phyloP scores from a whole-genome alignment of 2,329 filamentous ascomycete species.

The Colletotrichum kahawae region DNA sequence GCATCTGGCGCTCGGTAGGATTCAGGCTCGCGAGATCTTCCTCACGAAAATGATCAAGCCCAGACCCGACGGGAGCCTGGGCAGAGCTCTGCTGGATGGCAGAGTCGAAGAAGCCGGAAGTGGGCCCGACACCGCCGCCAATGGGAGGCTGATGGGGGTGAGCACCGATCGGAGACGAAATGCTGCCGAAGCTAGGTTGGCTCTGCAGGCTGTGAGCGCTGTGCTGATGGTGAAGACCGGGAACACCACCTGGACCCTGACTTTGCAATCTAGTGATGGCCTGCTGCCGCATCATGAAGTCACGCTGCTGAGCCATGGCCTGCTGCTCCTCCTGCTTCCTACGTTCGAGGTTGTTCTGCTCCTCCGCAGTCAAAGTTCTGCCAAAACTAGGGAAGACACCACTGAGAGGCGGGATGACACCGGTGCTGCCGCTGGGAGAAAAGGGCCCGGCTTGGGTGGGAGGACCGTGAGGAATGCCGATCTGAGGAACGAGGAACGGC shows the following conservation, averaged over 20 bases:
- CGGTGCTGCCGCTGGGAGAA: constrained; percentile 55
- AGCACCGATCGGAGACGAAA: constrained; percentile 80
- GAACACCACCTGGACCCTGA: constrained; percentile 27
- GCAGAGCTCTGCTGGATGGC: constrained; percentile 45
- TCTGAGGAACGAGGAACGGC: constrained; percentile 96
- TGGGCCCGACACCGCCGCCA: constrained; percentile 58
- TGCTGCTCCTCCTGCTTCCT: constrained; percentile 99
- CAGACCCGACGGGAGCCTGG: constrained; percentile 30
- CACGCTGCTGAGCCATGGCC: constrained; percentile 93
- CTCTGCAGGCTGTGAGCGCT: constrained; percentile 96
- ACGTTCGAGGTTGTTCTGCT: constrained; percentile 95
- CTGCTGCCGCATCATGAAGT: constrained; percentile 88
- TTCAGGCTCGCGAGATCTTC: constrained; percentile 76
- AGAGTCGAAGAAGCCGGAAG: constrained; percentile 74
- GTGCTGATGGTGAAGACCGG: constrained; percentile 82
- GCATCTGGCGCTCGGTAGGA: constrained; percentile 56
- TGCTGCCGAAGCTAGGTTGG: constrained; percentile 95
- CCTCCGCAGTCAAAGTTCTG: constrained; percentile 93
- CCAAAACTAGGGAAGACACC: constrained; percentile 96
- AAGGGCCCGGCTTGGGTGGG: constrained; percentile 51
- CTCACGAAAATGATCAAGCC: constrained; percentile 64
- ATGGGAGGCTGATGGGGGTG: constrained; percentile 50
- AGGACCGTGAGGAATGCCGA: constrained; percentile 89
- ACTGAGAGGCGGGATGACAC: constrained; percentile 86
- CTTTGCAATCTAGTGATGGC: constrained; percentile 63